Base-by-base conservation (phyloP, 768 basidiomycete genomes). In the Leccinum broughii region DNA sequence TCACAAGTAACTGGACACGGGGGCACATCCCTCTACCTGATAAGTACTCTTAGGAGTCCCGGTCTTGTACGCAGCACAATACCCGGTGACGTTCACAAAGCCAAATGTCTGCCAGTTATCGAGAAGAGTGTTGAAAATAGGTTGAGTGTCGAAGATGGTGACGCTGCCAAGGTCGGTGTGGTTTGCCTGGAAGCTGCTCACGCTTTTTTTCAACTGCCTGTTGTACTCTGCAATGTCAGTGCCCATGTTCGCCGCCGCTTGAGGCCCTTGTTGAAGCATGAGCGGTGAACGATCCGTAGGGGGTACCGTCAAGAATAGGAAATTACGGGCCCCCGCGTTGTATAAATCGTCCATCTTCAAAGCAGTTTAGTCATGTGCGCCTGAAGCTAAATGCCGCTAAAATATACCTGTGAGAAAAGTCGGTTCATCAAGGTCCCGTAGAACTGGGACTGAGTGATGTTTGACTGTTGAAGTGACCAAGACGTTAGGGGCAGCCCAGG, bases 1-100 rank as follows among this genome's bases (percentile, higher is more conserved):
- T 76, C 67, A 86, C 85, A 88, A 87, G 68, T 87, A 87, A 51
- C 77, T 86, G 20, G 83, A 84, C 30, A 84, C 85, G 3, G 86
- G 86, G 14, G 84, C 85, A 68, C 84, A 88, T 3, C 81, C 81
- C 5, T 77, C 69, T 13, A 80, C 77, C 71, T 87, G 83, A 41
- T 84, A 85, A n/a, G 80, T 83, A 49, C 56, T 62, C 9, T 77
- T 71, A 6, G 82, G 77, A 0, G 84, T 85, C 10, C 85, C 85
- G 63, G 83, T 83, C 68, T 83, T 72, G 68, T 88, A 88, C 3
- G 80, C 83, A 28, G 77, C 76, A 66, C 85, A 85, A 59, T 74
- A 88, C 3, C 85, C 85, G 1, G 85, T 87, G 1, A 75, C 64
- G 55, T 88, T 86, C 26, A 82, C 80, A 58, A 84, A 87, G 9